phyloP scores from a whole-genome alignment of 2,329 filamentous ascomycete genomes.

The Magnaporthiopsis incrustans region DNA sequence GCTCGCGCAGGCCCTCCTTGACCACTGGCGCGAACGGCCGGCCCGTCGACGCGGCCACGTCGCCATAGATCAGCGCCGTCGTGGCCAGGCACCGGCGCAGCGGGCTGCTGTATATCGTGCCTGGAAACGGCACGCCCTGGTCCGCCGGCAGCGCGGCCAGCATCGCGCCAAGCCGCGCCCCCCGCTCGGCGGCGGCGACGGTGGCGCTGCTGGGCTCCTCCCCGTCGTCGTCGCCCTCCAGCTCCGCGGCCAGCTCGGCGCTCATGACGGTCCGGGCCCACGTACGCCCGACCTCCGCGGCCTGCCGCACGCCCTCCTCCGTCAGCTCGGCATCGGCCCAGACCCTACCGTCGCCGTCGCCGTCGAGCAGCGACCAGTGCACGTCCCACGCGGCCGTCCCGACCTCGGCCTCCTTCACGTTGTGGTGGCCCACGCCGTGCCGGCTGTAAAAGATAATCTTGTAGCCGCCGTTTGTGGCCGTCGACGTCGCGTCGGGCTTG shows the following conservation, averaged over 20 bases:
- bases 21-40: slow-evolving; percentile 38
- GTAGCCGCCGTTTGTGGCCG: slow-evolving; percentile 25
- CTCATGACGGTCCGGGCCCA: slow-evolving; percentile 28
- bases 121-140: slow-evolving; percentile 42
- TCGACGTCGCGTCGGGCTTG: neutral
- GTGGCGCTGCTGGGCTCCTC: neutral
- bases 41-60: slow-evolving; percentile 4
- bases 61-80: slow-evolving; percentile 38
- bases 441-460: slow-evolving; percentile 47
- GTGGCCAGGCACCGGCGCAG: slow-evolving; percentile 52
- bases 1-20: slow-evolving; percentile 52
- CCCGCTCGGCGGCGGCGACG: neutral
- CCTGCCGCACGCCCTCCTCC: slow-evolving; percentile 43
- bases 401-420: slow-evolving; percentile 44
- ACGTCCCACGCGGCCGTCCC: slow-evolving; percentile 49
- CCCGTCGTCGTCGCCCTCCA: neutral
- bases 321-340: slow-evolving; percentile 44
- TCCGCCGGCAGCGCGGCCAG: slow-evolving; percentile 11
- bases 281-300: slow-evolving; percentile 40
- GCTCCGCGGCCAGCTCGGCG: neutral
- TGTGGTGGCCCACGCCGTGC: slow-evolving; percentile 46
- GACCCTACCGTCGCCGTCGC: slow-evolving; percentile 22
- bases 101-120: slow-evolving; percentile 49
- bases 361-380: slow-evolving; percentile 30
- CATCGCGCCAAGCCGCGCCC: neutral